These are phyloP conservation scores for Wallacemonas collosoma DNA, from an alignment of 208 protist species.

Conservation along the genomic window DNA sequence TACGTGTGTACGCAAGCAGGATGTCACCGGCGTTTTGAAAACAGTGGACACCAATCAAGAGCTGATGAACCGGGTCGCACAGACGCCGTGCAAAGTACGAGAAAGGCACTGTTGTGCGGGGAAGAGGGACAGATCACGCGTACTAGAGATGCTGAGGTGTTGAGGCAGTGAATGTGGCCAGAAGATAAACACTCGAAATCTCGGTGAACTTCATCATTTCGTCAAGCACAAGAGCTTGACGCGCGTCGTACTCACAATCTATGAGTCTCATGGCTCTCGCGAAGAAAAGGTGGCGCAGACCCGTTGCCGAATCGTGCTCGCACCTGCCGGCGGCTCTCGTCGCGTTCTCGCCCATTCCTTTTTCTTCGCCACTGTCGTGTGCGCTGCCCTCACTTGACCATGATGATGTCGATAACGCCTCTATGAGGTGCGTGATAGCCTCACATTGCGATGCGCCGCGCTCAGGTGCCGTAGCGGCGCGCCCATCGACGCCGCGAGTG, in stretches of 20 bases:
- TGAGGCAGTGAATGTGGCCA: neutral
- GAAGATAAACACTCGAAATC: conserved; percentile 23
- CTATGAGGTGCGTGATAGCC: conserved; percentile 40
- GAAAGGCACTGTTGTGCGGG: neutral
- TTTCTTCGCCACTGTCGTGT: neutral
- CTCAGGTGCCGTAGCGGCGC: neutral
- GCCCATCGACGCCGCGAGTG: neutral
- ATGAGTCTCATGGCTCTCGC: conserved; percentile 3
- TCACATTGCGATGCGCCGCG: neutral
- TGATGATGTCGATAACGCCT: conserved; percentile 69
- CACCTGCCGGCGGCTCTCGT: neutral
- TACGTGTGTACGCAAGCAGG: neutral
- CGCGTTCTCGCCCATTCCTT: neutral
- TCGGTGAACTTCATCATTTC: conserved; percentile 32
- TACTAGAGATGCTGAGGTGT: conserved; percentile 10
- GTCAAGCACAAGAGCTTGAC: conserved; percentile 18
- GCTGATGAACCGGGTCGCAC: too few species aligned
- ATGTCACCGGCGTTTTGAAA: conserved; percentile 2
- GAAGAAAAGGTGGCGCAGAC: conserved; percentile 6
- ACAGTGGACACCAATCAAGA: neutral
- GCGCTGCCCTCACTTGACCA: conserved; percentile 45
- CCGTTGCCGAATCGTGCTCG: neutral
- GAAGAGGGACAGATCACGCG: neutral
- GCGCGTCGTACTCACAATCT: conserved; percentile 19
- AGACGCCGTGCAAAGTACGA: neutral